Base-by-base conservation (phyloP, 2,329 filamentous ascomycete genomes). In the Immersiporthe knoxdaviesiana region DNA sequence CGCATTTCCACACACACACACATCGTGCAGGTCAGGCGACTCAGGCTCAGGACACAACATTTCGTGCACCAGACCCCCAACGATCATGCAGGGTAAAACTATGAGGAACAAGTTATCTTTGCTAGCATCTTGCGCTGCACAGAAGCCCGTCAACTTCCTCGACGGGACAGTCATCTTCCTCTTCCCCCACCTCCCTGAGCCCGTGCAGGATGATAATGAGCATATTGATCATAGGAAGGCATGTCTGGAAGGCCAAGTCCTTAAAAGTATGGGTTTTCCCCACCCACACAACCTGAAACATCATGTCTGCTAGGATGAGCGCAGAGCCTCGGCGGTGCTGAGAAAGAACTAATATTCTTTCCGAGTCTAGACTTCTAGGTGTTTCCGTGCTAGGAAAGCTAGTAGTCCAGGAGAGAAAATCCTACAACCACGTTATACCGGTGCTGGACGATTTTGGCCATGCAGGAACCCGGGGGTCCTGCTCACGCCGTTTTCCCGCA, bases 11-110 rank as follows among this genome's bases (percentile, higher is more conserved):
- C 52, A 18, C 21, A n/a, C 44, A 47, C 44, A n/a, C 44, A 47
- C 44, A 27, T 24, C 52, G 12, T 56, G 52, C 16, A 18, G 35
- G 35, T 62, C 59, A 62, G 12, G 30, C 59, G 59, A 62, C 59
- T 18, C 3, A 24, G 37, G 3, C 59, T 27, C 37, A 62, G 24
- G 59, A 62, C 35, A 30, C 59, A 32, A 12, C 5, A 16, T 41
- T 44, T 41, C n/a, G 59, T 62, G 59, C 35, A 62, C 32, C 59
- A 30, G n/a, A 62, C 35, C 21, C 18, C 27, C 59, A 14, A 24
- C n/a, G n/a, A 37, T 24, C 27, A 5, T 44, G 37, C 39, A 44
- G 39, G 24, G 59, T 3, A n/a, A 47, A 47, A 47, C n/a, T n/a
- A n/a, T 47, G 12, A 7, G 8, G 2, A 3, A 3, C 12, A 3